Evolutionary conservation across 257 asterid genomes (phyloP).

Genomic region (Nicotiana tabacum): DNA sequence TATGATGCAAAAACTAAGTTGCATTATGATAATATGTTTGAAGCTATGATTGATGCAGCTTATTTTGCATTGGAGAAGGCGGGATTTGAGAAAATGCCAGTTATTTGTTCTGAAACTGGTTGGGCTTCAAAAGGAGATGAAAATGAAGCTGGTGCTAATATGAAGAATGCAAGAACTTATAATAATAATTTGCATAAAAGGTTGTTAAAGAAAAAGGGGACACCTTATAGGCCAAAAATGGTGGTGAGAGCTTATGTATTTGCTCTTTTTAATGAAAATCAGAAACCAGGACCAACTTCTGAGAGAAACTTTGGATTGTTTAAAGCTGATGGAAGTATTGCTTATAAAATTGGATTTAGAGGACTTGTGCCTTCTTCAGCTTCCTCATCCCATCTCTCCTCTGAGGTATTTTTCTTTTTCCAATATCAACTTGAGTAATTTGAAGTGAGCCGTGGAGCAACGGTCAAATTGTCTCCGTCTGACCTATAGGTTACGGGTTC

Average conservation of each 20-base stretch:
- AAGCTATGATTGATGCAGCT: constrained; percentile 73
- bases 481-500: no score
- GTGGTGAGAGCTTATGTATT: constrained; percentile 61
- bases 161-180: constrained; percentile 56
- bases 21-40: constrained; percentile 81
- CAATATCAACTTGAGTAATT: no score
- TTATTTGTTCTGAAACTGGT: constrained; percentile 81
- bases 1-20: constrained; percentile 47
- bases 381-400: neutral
- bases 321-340: constrained; percentile 67
- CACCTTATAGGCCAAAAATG: constrained; percentile 62
- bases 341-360: constrained; percentile 66
- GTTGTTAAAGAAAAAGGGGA: constrained; percentile 58
- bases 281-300: constrained; percentile 75
- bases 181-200: constrained; percentile 44
- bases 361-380: constrained; percentile 63
- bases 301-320: constrained; percentile 85
- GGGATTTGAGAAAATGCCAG: constrained; percentile 52
- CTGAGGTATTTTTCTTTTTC: neutral
- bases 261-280: constrained; percentile 69
- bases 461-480: no score
- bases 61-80: constrained; percentile 66
- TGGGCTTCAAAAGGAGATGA: constrained; percentile 82
- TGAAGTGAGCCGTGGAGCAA: no score
- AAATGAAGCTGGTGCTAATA: constrained; percentile 54